Evolutionary conservation across 345 rosid species (phyloP), one percentile per base, ranked within the genome.

Genomic region (Gossypium longicalyx): DNA sequence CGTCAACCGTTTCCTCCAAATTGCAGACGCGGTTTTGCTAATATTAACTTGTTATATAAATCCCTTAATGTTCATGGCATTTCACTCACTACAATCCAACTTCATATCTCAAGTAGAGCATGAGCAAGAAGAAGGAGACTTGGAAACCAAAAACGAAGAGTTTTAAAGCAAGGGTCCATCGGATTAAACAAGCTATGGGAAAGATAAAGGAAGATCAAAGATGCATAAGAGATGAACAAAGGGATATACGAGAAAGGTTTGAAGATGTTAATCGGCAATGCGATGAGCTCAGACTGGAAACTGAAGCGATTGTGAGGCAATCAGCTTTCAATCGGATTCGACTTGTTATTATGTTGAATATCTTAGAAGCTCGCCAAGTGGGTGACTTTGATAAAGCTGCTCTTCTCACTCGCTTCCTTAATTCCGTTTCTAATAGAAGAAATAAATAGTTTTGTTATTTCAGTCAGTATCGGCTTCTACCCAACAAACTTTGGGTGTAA

Each of bases 161-260:
- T 47, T 71, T 56, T 7, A 34, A 71, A 11, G 44, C 57, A 49
- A 71, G 29, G 49, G 25, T 34, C 48, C 25, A 3, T 43, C 74
- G 52, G 44, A 19, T 71, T 20, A 53, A 44, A 22, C 49, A n/a
- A 11, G 74, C 41, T 13, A 71, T 56, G 64, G 63, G 63, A 16
- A 43, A 56, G 74, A 71, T 71, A 71, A 29, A 63, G 49, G 49
- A 71, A 44, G 74, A 71, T 38, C 64, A 71, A 20, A 54, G 9
- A 16, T 17, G 47, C 27, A 52, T 71, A 29, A 43, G 64, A 41
- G 38, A 29, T 9, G 19, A 71, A 64, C 74, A 71, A 23, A 71
- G 64, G 27, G 4, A 38, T 19, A 71, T 71, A 29, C 27, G 51
- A 3, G 64, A 41, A 53, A 71, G n/a, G 52, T 41, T 54, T 11